A percentile compares a stretch with the other conserved stretches of the same genome.
These are phyloP conservation scores for Anthostomella pinea DNA, from an alignment of 2,329 filamentous ascomycete species.

Conservation along the genomic window DNA sequence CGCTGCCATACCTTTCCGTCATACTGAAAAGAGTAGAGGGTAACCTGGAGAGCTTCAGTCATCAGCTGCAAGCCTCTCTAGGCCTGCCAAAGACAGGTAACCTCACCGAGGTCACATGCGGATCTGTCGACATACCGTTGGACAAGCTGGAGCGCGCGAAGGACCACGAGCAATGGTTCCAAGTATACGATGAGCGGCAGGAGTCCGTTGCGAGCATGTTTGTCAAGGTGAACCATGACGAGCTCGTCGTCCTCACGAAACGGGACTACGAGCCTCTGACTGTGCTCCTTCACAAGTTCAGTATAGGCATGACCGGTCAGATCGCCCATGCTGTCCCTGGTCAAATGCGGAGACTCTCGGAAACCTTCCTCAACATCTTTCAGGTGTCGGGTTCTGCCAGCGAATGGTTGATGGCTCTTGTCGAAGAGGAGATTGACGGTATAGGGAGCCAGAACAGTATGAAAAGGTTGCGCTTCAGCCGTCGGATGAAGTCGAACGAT, in stretches of 20 bases:
- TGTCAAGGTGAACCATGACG: slow-evolving; percentile 78
- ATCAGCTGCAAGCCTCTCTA: slow-evolving; percentile 42
- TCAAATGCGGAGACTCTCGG: slow-evolving; percentile 76
- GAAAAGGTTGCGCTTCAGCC: slow-evolving; percentile 70
- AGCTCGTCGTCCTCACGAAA: slow-evolving; percentile 83
- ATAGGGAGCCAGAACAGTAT: slow-evolving; percentile 77
- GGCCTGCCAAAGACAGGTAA: slow-evolving; percentile 42
- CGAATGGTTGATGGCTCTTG: slow-evolving; percentile 89
- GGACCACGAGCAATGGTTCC: slow-evolving; percentile 86
- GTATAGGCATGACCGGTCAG: slow-evolving; percentile 77
- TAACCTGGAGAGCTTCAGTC: slow-evolving; percentile 43
- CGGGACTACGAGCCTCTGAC: slow-evolving; percentile 82
- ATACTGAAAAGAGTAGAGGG: slow-evolving; percentile 66
- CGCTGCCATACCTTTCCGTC: slow-evolving; percentile 66
- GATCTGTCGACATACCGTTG: slow-evolving; percentile 77
- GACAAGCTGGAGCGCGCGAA: slow-evolving; percentile 74
- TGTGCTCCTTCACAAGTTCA: slow-evolving; percentile 81
- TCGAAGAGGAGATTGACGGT: slow-evolving; percentile 96
- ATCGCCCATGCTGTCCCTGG: slow-evolving; percentile 76
- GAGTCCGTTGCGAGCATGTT: slow-evolving; percentile 80
- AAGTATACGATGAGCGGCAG: slow-evolving; percentile 71
- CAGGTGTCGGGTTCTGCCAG: slow-evolving; percentile 81
- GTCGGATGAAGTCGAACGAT: slow-evolving; percentile 68
- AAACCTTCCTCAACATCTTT: slow-evolving; percentile 89
- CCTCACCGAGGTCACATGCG: slow-evolving; percentile 54